Base-by-base conservation (phyloP, 1,284 basidiomycete genomes). In the Ganoderma resinaceum region DNA sequence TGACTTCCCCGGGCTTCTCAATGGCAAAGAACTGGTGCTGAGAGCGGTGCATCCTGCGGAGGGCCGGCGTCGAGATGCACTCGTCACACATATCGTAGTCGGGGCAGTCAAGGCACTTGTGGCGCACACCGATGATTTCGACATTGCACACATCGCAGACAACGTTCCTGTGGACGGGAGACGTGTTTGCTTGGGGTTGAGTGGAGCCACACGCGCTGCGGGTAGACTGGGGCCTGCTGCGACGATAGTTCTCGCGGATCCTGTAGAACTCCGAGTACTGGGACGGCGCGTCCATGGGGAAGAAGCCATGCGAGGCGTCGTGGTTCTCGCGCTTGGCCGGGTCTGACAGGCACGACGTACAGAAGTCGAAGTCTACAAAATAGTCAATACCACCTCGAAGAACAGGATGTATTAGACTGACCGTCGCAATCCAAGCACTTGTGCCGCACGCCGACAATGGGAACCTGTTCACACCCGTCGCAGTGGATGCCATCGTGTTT, bases 41-140 rank as follows among this genome's bases (percentile, higher is more conserved):
- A 1, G 63, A 1, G 35, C 60, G 62, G 53, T 74, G 73, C 67
- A 69, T 66, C 5, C 64, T 65, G 35, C 76, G 76, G 35, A 70
- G 43, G 11, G 31, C 67, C 12, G 95, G 94, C 58, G 64, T 68
- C 16, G 63, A 66, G 53, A 89, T 81, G 77, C 92, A 94, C 0
- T 75, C 5, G 0, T 86, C 84, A 77, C 93, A 94, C 60, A 94
- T 80, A 78, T 95, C 93, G 75, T 88, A 94, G 77, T 94, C 92
- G 62, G 84, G 81, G 77, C 92, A 94, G 74, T 93, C 91, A 20
- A 93, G 79, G 72, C 92, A 94, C 78, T 93, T 94, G 78, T 92
- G 88, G 57, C 93, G 85, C 66, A 87, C 76, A 18, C 92, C 92
- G 62, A 86, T 81, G 40, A 93, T 81, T 6, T 79, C 84, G 11